Conservation (phyloP, 2,329 filamentous ascomycete species). For the Akanthomyces lecanii region DNA sequence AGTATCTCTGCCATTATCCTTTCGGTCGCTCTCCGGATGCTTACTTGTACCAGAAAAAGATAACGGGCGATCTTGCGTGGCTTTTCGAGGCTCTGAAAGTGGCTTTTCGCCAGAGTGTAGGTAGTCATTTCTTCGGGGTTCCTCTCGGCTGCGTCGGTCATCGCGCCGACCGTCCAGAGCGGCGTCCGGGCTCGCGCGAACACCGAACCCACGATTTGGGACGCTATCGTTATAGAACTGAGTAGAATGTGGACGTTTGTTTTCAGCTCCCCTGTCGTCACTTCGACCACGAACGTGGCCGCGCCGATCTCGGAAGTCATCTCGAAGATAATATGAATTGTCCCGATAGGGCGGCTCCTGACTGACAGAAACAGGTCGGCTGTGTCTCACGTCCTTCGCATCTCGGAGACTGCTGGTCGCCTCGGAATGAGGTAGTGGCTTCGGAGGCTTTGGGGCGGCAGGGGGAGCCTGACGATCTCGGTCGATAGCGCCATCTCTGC, state of each 20-base stretch:
- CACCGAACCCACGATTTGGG: slow-evolving; percentile 47
- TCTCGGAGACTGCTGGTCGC: slow-evolving; percentile 17
- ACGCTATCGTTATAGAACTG: slow-evolving; percentile 46
- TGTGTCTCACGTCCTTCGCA: slow-evolving; percentile 25
- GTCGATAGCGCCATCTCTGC: slow-evolving; percentile 45
- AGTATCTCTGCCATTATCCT: neutral
- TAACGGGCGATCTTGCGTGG: neutral
- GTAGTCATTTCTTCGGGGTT: slow-evolving; percentile 28
- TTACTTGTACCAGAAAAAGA: neutral
- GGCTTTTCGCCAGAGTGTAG: neutral
- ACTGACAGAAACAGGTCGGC: slow-evolving; percentile 49
- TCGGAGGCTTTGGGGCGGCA: slow-evolving; percentile 36
- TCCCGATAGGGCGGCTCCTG: slow-evolving; percentile 48
- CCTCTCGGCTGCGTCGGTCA: slow-evolving; percentile 36
- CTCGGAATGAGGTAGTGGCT: slow-evolving; percentile 22
- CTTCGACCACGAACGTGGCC: slow-evolving; percentile 36
- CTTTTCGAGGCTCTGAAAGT: slow-evolving; percentile 23
- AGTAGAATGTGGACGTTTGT: slow-evolving; percentile 25
- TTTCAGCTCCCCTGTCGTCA: slow-evolving; percentile 24
- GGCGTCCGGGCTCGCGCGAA: slow-evolving; percentile 39
- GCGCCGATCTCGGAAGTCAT: slow-evolving; percentile 43
- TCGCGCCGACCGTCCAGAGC: slow-evolving; percentile 40
- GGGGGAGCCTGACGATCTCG: slow-evolving; percentile 35
- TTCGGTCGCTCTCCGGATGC: neutral
- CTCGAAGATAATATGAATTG: slow-evolving; percentile 45